phyloP scores from a whole-genome alignment of 768 basidiomycete species.

The Pisolithus orientalis region DNA sequence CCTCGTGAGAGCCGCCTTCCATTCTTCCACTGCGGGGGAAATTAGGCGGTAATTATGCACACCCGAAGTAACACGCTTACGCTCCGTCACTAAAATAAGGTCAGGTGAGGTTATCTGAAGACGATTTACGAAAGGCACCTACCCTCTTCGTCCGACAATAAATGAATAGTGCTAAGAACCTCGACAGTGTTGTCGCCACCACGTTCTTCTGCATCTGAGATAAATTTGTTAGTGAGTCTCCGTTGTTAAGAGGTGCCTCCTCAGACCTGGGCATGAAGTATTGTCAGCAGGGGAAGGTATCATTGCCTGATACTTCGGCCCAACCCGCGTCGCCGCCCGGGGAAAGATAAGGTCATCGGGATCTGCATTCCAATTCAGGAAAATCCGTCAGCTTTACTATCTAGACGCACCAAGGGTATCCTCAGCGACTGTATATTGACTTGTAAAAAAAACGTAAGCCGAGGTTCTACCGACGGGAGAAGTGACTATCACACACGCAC shows the following conservation, averaged over 20 bases:
- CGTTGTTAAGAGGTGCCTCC: not conserved
- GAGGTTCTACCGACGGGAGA: conserved; percentile 5
- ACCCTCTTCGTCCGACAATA: conserved; percentile 65
- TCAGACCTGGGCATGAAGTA: conserved; percentile 33
- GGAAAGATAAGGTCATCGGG: conserved; percentile 97
- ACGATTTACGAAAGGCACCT: conserved; percentile 22
- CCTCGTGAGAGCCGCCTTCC: conserved; percentile 50
- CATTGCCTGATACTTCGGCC: conserved; percentile 76
- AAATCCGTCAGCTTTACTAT: conserved; percentile 13
- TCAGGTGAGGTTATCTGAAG: conserved; percentile 17
- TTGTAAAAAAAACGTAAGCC: conserved; percentile 25
- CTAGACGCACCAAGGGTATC: conserved; percentile 72
- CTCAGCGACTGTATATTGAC: conserved; percentile 85
- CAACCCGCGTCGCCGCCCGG: conserved; percentile 85
- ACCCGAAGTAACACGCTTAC: conserved; percentile 30
- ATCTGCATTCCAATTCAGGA: conserved; percentile 47
- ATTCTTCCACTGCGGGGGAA: conserved; percentile 52
- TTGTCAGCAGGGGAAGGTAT: conserved; percentile 37
- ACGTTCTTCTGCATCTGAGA: conserved; percentile 43
- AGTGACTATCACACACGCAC: conserved; percentile 39
- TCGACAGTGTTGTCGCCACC: conserved; percentile 72
- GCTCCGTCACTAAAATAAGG: conserved; percentile 44
- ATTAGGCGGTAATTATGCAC: conserved; percentile 1
- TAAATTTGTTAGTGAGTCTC: not conserved
- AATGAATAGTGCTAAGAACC: conserved; percentile 57